Conservation (phyloP, 2,329 filamentous ascomycete genomes). For the Neonectria coccinea region DNA sequence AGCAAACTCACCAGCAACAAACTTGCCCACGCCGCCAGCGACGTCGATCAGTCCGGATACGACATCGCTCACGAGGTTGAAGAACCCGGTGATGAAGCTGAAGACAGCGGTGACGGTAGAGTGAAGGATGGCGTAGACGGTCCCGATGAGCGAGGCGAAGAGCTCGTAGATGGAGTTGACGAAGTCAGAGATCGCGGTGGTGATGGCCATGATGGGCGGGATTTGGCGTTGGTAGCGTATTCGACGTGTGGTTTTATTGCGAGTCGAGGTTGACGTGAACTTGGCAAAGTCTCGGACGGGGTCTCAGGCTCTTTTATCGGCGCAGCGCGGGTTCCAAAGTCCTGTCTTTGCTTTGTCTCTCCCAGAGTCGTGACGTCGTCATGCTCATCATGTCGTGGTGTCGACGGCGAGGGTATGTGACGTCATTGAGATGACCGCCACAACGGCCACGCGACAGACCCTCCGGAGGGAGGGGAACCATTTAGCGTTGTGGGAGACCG, state of each 20-base stretch:
- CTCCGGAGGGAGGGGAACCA: background rate
- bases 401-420: slow-evolving; percentile 40
- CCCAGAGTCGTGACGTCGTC: slow-evolving; percentile 46
- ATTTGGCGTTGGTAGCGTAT: slow-evolving; percentile 32
- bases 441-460: slow-evolving; percentile 37
- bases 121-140: slow-evolving; percentile 51
- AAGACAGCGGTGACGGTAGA: slow-evolving; percentile 50
- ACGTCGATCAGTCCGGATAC: slow-evolving; percentile 52
- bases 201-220: slow-evolving; percentile 46
- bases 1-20: slow-evolving; percentile 51
- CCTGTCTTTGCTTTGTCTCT: slow-evolving; percentile 6
- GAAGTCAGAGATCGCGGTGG: slow-evolving; percentile 52
- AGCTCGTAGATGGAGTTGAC: slow-evolving; percentile 58
- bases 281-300: background rate
- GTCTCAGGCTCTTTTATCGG: slow-evolving; percentile 13
- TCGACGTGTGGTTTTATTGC: background rate
- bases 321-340: background rate
- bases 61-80: slow-evolving; percentile 52
- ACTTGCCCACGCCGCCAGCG: slow-evolving; percentile 54
- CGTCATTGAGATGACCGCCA: slow-evolving; percentile 34
- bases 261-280: background rate
- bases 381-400: slow-evolving; percentile 36
- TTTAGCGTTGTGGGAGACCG: slow-evolving; percentile 2
- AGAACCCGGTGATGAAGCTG: slow-evolving; percentile 52
- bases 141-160: slow-evolving; percentile 51